A percentile compares a stretch with the other conserved stretches of the same genome.
These are phyloP conservation scores for Auricularia cornea DNA, from an alignment of 768 basidiomycete species.

Conservation along the genomic window DNA sequence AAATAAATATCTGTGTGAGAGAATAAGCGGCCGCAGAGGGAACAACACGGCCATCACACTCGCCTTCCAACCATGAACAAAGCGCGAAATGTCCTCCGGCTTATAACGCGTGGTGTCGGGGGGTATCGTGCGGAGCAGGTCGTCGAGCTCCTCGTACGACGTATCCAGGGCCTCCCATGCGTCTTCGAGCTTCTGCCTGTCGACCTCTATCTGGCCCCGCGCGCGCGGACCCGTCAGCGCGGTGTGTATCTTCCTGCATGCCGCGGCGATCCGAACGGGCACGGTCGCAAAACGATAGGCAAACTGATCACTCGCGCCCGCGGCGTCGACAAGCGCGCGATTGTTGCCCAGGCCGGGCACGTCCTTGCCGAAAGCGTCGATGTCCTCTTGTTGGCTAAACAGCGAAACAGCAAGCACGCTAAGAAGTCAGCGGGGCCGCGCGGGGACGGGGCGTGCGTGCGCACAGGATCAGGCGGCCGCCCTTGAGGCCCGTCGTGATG, in stretches of 20 bases:
- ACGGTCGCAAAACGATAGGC: slow-evolving; percentile 55
- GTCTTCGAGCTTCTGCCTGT: slow-evolving; percentile 56
- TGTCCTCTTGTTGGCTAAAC: slow-evolving; percentile 63
- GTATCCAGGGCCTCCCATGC: slow-evolving; percentile 80
- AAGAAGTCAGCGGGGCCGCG: background rate
- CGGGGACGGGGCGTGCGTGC: slow-evolving; percentile 15
- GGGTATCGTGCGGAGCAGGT: slow-evolving; percentile 36
- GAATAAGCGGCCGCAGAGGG: background rate
- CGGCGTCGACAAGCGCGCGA: background rate
- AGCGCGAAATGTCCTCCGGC: slow-evolving; percentile 51
- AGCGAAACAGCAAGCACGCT: background rate
- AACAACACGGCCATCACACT: slow-evolving; percentile 11
- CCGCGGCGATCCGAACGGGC: slow-evolving; percentile 64
- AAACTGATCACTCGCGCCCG: slow-evolving; percentile 36
- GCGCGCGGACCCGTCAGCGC: slow-evolving; percentile 76
- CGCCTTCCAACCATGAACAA: slow-evolving; percentile 83
- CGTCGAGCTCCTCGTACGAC: slow-evolving; percentile 80
- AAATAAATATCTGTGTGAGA: slow-evolving; percentile 1
- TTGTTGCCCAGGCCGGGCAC: background rate
- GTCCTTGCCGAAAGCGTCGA: slow-evolving; percentile 42
- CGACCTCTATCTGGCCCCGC: slow-evolving; percentile 46
- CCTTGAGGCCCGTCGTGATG: slow-evolving; percentile 69
- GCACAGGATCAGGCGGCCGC: slow-evolving; percentile 77
- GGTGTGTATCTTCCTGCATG: slow-evolving; percentile 70
- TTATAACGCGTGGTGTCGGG: slow-evolving; percentile 27